A percentile compares a stretch with the other conserved stretches of the same genome.
Evolutionary conservation across 2,329 filamentous ascomycete species (phyloP).

Genomic region (Paraphoma chrysanthemicola): DNA sequence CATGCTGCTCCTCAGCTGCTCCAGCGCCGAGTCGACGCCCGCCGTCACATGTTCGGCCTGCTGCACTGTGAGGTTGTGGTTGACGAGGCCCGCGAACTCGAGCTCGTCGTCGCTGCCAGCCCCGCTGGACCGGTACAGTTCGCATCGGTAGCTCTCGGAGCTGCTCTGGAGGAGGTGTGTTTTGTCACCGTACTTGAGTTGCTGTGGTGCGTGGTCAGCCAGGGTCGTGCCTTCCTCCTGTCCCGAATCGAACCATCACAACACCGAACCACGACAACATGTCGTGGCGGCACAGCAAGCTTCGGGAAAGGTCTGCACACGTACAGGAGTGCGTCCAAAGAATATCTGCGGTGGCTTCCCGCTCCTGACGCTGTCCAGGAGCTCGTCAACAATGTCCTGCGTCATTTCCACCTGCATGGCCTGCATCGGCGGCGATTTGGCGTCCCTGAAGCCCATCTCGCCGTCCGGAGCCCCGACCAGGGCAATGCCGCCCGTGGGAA

Average conservation of each 20-base stretch:
- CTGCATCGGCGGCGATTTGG: slow-evolving; percentile 40
- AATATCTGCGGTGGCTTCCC: slow-evolving; percentile 48
- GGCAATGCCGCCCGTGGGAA: slow-evolving; percentile 41
- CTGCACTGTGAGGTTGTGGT: slow-evolving; percentile 62
- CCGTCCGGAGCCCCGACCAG: slow-evolving; percentile 49
- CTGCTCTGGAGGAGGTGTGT: slow-evolving; percentile 61
- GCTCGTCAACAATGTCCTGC: slow-evolving; percentile 50
- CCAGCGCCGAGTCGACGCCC: slow-evolving; percentile 66
- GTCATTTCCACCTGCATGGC: slow-evolving; percentile 52
- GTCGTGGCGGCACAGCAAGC: slow-evolving; percentile 3
- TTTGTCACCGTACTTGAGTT: slow-evolving; percentile 65
- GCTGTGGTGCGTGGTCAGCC: slow-evolving; percentile 49
- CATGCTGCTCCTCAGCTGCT: slow-evolving; percentile 65
- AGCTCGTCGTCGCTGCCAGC: slow-evolving; percentile 48
- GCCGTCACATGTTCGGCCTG: slow-evolving; percentile 62
- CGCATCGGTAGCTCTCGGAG: slow-evolving; percentile 62
- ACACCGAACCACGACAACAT: slow-evolving; percentile 12
- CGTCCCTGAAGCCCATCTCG: slow-evolving; percentile 41
- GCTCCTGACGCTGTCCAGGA: slow-evolving; percentile 45
- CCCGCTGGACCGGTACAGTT: slow-evolving; percentile 61
- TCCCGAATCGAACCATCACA: slow-evolving; percentile 12
- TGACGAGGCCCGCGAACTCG: slow-evolving; percentile 64
- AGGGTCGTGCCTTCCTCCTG: slow-evolving; percentile 25
- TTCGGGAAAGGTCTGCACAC: slow-evolving; percentile 24
- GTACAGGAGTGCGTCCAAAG: slow-evolving; percentile 50